These are phyloP conservation scores for Globisporangium ultimum DNA, from an alignment of 352 stramenopile species.

Conservation along the genomic window DNA sequence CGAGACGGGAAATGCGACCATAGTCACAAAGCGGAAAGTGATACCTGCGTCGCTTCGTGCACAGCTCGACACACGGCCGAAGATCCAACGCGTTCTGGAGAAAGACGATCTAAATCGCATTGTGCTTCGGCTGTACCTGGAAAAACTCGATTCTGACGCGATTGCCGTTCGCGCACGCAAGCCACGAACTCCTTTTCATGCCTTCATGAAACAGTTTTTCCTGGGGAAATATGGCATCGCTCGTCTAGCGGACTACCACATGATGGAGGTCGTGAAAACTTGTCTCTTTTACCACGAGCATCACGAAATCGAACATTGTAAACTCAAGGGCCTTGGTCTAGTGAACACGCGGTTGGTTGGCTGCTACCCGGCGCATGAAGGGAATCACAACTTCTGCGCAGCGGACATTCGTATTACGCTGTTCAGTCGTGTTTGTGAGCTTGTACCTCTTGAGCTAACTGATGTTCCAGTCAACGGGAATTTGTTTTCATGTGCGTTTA, in stretches of 20 bases:
- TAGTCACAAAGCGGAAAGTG: conserved; percentile 39
- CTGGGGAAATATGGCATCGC: conserved; percentile 46
- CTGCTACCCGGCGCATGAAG: conserved; percentile 5
- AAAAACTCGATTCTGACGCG: conserved; percentile 58
- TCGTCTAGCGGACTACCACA: conserved; percentile 59
- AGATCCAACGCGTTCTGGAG: conserved; percentile 51
- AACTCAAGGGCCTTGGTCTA: conserved; percentile 11
- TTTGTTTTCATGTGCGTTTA: conserved; percentile 34
- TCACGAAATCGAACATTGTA: conserved; percentile 24
- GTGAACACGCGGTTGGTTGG: conserved; percentile 6
- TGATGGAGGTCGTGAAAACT: conserved; percentile 72
- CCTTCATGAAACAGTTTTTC: conserved; percentile 63
- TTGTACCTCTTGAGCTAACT: conserved; percentile 38
- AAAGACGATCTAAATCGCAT: conserved; percentile 38
- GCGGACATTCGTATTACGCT: conserved; percentile 47
- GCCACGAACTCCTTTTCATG: conserved; percentile 30
- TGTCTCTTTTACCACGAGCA: conserved; percentile 49
- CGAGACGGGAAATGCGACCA: conserved; percentile 22
- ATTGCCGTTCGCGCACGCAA: conserved; percentile 17
- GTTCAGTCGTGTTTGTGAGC: conserved; percentile 54
- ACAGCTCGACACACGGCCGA: conserved; percentile 45
- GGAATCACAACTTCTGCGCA: conserved; percentile 1
- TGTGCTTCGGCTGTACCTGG: conserved; percentile 39
- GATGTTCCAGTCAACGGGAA: conserved; percentile 21
- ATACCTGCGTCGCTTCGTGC: conserved; percentile 46